Percentiles rank a stretch among this genome's conserved stretches.
Conservation (phyloP, 345 rosid species). For the Eutrema heterophyllum region DNA sequence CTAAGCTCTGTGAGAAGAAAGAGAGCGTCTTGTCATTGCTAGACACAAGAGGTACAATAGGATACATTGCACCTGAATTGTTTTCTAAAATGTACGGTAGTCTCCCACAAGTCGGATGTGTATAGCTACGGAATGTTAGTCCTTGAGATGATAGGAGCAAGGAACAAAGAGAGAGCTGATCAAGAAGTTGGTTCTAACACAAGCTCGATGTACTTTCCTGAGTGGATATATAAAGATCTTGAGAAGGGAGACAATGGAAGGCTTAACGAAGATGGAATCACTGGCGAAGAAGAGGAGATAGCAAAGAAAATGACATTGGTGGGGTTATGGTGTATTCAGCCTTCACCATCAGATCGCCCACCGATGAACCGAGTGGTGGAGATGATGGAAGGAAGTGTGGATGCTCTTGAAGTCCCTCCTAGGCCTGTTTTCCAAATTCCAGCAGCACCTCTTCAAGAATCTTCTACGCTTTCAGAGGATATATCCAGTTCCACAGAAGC, state of each 20-base stretch:
- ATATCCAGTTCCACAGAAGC: too few relatives aligned
- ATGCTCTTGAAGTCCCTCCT: slow-evolving; percentile 23
- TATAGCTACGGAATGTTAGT: too few relatives aligned
- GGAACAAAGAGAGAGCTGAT: too few relatives aligned
- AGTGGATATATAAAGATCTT: slow-evolving; percentile 29
- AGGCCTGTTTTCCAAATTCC: slow-evolving; percentile 2
- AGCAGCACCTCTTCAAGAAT: not conserved
- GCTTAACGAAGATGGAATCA: not conserved
- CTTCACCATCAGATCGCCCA: not conserved
- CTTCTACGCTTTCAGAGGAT: not conserved
- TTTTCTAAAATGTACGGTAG: too few relatives aligned
- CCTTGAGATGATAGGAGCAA: too few relatives aligned
- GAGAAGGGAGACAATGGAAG: slow-evolving; percentile 7
- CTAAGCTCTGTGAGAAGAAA: too few relatives aligned
- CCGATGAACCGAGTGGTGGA: slow-evolving; percentile 16
- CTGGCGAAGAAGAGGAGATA: slow-evolving; percentile 4
- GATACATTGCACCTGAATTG: too few relatives aligned
- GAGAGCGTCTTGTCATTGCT: too few relatives aligned
- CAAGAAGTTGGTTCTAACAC: too few relatives aligned
- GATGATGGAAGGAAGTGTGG: slow-evolving; percentile 30
- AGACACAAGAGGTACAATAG: too few relatives aligned
- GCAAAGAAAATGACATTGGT: slow-evolving; percentile 27
- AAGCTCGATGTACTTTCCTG: slow-evolving; percentile 37
- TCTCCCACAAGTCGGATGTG: too few relatives aligned
- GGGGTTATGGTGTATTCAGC: slow-evolving; percentile 35